phyloP scores from a whole-genome alignment of 371 early-diverging fungal species.

The Syncephalastrum racemosum region DNA sequence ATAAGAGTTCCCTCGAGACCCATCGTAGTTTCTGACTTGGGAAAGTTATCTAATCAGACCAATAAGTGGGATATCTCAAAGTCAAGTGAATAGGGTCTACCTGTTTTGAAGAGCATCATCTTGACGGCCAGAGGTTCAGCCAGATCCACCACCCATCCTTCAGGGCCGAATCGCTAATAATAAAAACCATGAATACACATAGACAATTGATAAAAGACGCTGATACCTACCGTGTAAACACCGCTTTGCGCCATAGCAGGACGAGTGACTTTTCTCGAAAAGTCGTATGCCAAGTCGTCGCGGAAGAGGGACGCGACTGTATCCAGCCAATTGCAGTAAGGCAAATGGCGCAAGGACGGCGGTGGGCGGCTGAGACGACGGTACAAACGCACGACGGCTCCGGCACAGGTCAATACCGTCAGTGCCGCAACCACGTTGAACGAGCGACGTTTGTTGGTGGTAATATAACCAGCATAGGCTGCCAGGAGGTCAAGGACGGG shows the following conservation, averaged over 20 bases:
- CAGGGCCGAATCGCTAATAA: conserved; percentile 8
- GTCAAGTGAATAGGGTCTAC: conserved; percentile 3
- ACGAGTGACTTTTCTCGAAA: conserved; percentile 7
- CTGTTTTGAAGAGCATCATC: conserved; percentile 20
- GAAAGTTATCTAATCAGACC: conserved; percentile 21
- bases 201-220: not conserved
- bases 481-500: too few relatives aligned
- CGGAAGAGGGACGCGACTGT: conserved; percentile 6
- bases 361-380: conserved; percentile 4
- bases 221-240: conserved; percentile 11
- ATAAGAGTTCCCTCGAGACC: conserved; percentile 13
- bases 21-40: conserved; percentile 16
- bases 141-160: conserved; percentile 17
- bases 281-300: conserved; percentile 9
- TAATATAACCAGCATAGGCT: too few relatives aligned
- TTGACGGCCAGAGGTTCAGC: conserved; percentile 23
- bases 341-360: conserved; percentile 11
- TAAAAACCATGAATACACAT: not conserved
- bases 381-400: conserved; percentile 3
- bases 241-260: conserved; percentile 7
- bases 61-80: not conserved
- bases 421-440: not conserved
- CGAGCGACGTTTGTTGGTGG: not conserved
- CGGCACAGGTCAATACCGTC: not conserved
- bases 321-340: conserved; percentile 7